Percentiles rank a stretch among this genome's conserved stretches.
Evolutionary conservation across 2,329 filamentous ascomycete species (phyloP).

Genomic region (Clonostachys sp.): DNA sequence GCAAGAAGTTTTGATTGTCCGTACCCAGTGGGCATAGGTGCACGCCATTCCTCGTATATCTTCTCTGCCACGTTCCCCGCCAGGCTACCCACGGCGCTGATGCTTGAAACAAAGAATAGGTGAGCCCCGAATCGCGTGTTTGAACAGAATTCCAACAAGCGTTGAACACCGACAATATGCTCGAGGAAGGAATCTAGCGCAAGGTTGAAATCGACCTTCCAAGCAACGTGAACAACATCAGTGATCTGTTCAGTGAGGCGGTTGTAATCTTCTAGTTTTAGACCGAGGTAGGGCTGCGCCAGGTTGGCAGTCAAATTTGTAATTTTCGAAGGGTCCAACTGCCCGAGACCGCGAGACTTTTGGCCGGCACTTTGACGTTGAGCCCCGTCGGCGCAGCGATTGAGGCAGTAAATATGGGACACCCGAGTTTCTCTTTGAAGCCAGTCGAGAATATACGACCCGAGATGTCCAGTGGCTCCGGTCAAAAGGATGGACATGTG

Average conservation of each 20-base stretch:
- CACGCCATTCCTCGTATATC: not conserved
- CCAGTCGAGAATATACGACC: conserved; percentile 61
- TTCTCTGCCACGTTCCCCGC: not conserved
- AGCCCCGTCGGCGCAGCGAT: conserved; percentile 9
- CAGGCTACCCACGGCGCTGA: conserved; percentile 20
- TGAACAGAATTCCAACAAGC: conserved; percentile 38
- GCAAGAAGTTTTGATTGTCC: conserved; percentile 36
- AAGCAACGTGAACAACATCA: conserved; percentile 6
- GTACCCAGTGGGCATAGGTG: conserved; percentile 27
- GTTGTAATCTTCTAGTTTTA: conserved; percentile 3
- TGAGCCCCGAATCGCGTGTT: conserved; percentile 23
- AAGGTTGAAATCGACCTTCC: conserved; percentile 5
- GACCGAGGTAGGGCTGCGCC: conserved; percentile 1
- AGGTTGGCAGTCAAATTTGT: conserved; percentile 2
- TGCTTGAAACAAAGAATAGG: conserved; percentile 37
- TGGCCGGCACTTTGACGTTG: not conserved
- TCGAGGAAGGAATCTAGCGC: conserved; percentile 16
- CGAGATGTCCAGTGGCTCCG: conserved; percentile 84
- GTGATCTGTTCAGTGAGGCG: conserved; percentile 1
- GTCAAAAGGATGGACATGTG: conserved; percentile 62
- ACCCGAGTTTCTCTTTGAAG: conserved; percentile 7
- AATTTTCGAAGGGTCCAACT: conserved; percentile 2
- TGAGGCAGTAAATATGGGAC: conserved; percentile 14
- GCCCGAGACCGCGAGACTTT: not conserved
- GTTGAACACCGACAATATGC: conserved; percentile 43